phyloP scores from a whole-genome alignment of 495 filamentous ascomycete species.

The Neurospora sp. region DNA sequence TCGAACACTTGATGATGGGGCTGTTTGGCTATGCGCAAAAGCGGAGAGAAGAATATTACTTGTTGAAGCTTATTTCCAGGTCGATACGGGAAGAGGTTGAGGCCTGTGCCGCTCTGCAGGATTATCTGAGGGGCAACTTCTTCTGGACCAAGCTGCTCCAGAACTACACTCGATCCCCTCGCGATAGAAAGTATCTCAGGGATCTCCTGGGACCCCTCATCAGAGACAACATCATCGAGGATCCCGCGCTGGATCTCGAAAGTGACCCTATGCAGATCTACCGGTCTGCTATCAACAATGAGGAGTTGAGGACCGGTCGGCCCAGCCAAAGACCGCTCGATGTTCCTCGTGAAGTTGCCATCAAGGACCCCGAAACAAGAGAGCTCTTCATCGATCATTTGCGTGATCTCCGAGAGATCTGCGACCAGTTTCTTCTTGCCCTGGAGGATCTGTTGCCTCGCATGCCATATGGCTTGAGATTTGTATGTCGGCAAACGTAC shows the following conservation, averaged over 20 bases:
- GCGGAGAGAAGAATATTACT: conserved; percentile 90
- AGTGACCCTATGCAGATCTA: conserved; percentile 98
- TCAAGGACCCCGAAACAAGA: conserved; percentile 85
- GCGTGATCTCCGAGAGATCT: conserved; percentile 85
- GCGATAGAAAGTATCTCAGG: conserved; percentile 84
- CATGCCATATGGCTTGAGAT: conserved; percentile 91
- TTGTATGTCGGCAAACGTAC: conserved; percentile 79
- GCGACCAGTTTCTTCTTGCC: conserved; percentile 72
- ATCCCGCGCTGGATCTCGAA: conserved; percentile 82
- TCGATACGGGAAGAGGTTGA: conserved; percentile 85
- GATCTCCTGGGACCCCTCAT: conserved; percentile 76
- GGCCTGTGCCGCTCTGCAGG: conserved; percentile 58
- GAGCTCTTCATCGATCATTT: conserved; percentile 87
- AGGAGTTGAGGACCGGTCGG: conserved; percentile 85
- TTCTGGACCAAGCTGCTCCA: conserved; percentile 84
- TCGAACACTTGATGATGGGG: conserved; percentile 91
- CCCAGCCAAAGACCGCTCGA: conserved; percentile 68
- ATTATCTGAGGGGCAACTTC: conserved; percentile 80
- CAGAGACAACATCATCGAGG: conserved; percentile 81
- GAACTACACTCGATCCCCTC: conserved; percentile 83
- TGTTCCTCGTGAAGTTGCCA: conserved; percentile 81
- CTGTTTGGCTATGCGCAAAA: conserved; percentile 97
- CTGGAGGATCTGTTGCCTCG: conserved; percentile 74
- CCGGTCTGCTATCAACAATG: conserved; percentile 85
- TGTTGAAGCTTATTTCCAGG: conserved; percentile 76